Conservation (phyloP, 192 early-diverging fungal species). For the Backusella luteola region DNA sequence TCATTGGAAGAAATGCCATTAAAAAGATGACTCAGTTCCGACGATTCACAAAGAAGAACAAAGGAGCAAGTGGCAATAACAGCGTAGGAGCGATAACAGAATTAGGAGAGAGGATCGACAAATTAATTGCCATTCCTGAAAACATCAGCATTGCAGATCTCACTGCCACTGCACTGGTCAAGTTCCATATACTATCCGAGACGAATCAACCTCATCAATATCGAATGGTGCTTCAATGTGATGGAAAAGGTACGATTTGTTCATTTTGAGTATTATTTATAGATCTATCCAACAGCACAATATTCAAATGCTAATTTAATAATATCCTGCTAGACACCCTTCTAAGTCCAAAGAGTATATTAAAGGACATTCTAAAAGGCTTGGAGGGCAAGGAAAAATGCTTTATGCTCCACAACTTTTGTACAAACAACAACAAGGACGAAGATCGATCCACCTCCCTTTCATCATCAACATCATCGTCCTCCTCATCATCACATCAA, state of each 20-base stretch:
- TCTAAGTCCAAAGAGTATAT: neutral
- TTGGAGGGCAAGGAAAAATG: neutral
- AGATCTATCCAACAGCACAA: too few relatives aligned
- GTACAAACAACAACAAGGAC: neutral
- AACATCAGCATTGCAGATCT: slow-evolving; percentile 41
- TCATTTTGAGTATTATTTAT: neutral
- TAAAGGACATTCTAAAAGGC: neutral
- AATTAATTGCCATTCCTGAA: slow-evolving; percentile 37
- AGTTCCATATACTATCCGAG: slow-evolving; percentile 40
- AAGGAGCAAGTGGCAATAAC: neutral
- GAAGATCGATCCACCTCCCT: neutral
- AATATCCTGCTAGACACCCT: neutral
- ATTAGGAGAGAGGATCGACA: slow-evolving; percentile 26
- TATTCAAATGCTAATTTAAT: neutral
- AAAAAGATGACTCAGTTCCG: slow-evolving; percentile 12
- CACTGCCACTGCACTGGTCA: slow-evolving; percentile 40
- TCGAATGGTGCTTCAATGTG: neutral
- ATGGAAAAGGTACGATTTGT: slow-evolving; percentile 5
- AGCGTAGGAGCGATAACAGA: neutral
- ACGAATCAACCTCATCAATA: slow-evolving; percentile 39
- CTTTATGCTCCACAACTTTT: slow-evolving; percentile 11
- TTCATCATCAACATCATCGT: slow-evolving; percentile 11
- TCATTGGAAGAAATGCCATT: slow-evolving; percentile 2
- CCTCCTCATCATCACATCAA: neutral
- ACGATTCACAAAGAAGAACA: slow-evolving; percentile 14